These are phyloP conservation scores for Sclerotinia glacialis DNA, from an alignment of 2,329 filamentous ascomycete species.

Conservation along the genomic window DNA sequence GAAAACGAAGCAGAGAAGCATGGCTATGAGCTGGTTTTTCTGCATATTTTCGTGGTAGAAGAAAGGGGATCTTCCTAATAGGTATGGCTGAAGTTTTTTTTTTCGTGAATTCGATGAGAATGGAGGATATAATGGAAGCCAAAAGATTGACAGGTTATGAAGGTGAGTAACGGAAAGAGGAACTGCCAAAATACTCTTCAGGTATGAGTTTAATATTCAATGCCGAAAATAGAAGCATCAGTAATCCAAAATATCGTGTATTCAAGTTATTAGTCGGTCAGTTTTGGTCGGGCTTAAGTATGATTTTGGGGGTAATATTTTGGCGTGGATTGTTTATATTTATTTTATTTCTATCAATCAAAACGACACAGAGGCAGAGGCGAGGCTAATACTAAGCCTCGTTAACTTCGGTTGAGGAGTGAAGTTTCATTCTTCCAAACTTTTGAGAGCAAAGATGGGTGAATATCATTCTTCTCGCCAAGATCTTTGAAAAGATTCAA, in stretches of 20 bases:
- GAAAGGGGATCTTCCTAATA: background rate
- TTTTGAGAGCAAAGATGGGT: conserved; percentile 6
- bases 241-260: background rate
- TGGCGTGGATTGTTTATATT: background rate
- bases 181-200: background rate
- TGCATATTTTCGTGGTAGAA: conserved; percentile 13
- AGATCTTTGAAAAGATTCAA: conserved; percentile 11
- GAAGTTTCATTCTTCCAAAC: conserved; percentile 5
- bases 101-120: background rate
- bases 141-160: background rate
- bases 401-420: conserved; percentile 12
- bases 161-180: background rate
- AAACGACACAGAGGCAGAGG: background rate
- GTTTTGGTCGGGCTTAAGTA: background rate
- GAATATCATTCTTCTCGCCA: conserved; percentile 17
- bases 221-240: background rate
- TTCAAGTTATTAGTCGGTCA: background rate
- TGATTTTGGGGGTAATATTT: background rate
- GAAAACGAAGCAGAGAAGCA: conserved; percentile 13
- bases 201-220: background rate
- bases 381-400: conserved; percentile 2
- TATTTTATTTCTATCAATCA: background rate
- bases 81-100: background rate
- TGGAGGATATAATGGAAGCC: background rate
- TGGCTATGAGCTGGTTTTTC: conserved; percentile 5